These are phyloP conservation scores for Aspergillus latus DNA, from an alignment of 2,329 filamentous ascomycete genomes.

Conservation along the genomic window DNA sequence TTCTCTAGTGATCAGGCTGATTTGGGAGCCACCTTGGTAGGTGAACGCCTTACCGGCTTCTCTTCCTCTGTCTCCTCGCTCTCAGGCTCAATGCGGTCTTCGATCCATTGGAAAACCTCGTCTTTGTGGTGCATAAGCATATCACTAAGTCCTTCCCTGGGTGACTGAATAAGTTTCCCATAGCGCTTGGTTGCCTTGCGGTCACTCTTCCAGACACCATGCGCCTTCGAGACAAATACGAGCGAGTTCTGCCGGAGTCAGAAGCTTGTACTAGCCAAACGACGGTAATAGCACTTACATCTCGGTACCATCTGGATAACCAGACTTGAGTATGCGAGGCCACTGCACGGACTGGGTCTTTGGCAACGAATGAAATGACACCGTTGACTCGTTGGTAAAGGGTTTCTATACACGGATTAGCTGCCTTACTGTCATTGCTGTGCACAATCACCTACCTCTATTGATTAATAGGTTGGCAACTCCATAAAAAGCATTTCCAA, in stretches of 20 bases:
- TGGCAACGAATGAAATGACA: constrained; percentile 78
- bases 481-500: constrained; percentile 82
- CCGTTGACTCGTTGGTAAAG: constrained; percentile 68
- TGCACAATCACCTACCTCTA: constrained; percentile 55
- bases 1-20: constrained; percentile 1
- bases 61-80: constrained; percentile 30
- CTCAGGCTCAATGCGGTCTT: constrained; percentile 34
- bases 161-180: constrained; percentile 52
- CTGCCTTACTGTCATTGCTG: neutral
- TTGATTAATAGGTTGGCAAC: constrained; percentile 78
- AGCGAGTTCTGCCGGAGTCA: constrained; percentile 58
- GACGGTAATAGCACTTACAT: constrained; percentile 41
- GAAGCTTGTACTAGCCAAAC: neutral
- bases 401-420: constrained; percentile 40
- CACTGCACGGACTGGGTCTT: constrained; percentile 71
- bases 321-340: constrained; percentile 70
- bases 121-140: constrained; percentile 57
- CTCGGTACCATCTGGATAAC: constrained; percentile 78
- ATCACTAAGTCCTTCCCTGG: constrained; percentile 50
- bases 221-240: constrained; percentile 73
- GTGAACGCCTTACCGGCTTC: constrained; percentile 20
- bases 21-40: constrained; percentile 13
- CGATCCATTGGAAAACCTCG: constrained; percentile 51
- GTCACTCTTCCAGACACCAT: constrained; percentile 70
- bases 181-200: constrained; percentile 59